Percentiles rank a stretch among this genome's conserved stretches.
Evolutionary conservation across 495 filamentous ascomycete species (phyloP).

Genomic region (Paragyromitra xinjiangensis): DNA sequence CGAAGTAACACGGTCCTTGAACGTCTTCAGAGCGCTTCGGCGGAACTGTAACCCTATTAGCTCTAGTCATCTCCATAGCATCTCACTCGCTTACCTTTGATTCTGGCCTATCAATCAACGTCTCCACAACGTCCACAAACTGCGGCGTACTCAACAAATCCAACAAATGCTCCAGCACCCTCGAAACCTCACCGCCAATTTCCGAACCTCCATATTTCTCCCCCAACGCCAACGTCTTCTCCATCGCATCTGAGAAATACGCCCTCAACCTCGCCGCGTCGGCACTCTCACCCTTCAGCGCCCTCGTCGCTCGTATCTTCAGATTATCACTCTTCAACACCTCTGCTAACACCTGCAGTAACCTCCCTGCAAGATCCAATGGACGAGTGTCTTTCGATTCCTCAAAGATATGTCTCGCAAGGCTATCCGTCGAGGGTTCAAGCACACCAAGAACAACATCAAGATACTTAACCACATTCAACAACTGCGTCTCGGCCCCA

Average conservation of each 20-base stretch:
- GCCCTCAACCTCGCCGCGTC: constrained; percentile 69
- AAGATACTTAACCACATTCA: constrained; percentile 75
- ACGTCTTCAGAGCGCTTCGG: constrained; percentile 78
- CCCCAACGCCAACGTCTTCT: constrained; percentile 70
- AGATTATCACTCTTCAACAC: constrained; percentile 66
- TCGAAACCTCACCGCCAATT: constrained; percentile 65
- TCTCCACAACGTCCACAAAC: constrained; percentile 83
- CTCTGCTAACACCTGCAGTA: constrained; percentile 65
- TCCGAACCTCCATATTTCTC: constrained; percentile 69
- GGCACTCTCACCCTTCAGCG: constrained; percentile 55
- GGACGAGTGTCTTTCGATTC: constrained; percentile 68
- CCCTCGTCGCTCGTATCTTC: constrained; percentile 35
- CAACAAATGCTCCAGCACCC: constrained; percentile 75
- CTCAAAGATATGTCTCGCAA: constrained; percentile 75
- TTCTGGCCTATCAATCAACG: constrained; percentile 75
- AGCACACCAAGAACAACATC: constrained; percentile 75
- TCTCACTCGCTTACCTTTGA: constrained; percentile 36
- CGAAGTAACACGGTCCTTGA: constrained; percentile 76
- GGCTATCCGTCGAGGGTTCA: constrained; percentile 69
- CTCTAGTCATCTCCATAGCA: not conserved
- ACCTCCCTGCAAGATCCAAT: constrained; percentile 67
- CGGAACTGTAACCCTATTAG: constrained; percentile 63
- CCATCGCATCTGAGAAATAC: constrained; percentile 75
- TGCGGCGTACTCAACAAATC: constrained; percentile 81
- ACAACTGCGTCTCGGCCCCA: constrained; percentile 65